phyloP scores from a whole-genome alignment of 2,329 filamentous ascomycete genomes.

The Colletotrichum zoysiae region DNA sequence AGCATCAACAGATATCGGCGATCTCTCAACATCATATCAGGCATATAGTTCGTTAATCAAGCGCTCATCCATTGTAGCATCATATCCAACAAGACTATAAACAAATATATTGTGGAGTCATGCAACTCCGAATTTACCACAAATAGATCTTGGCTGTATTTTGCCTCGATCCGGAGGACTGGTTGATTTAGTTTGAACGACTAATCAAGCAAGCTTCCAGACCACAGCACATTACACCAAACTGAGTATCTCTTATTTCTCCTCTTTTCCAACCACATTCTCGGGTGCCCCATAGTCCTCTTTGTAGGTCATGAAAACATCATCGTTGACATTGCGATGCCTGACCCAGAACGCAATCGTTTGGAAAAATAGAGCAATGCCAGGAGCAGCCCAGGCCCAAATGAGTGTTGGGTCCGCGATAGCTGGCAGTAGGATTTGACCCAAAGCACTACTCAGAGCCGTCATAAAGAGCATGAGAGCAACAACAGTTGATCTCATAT shows the following conservation, averaged over 20 bases:
- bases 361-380: conserved; percentile 45
- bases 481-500: conserved; percentile 72
- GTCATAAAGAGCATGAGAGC: conserved; percentile 69
- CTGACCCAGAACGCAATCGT: conserved; percentile 46
- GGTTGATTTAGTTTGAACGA: background rate
- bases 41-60: background rate
- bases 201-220: conserved; percentile 4
- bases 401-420: conserved; percentile 54
- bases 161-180: background rate
- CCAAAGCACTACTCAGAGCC: conserved; percentile 66
- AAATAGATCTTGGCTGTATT: no score
- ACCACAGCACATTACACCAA: background rate
- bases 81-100: background rate
- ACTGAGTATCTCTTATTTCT: background rate
- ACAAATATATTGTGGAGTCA: background rate
- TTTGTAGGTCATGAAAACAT: conserved; percentile 37
- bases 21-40: background rate
- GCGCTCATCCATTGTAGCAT: background rate
- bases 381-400: conserved; percentile 47
- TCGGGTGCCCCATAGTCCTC: conserved; percentile 28
- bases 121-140: no score
- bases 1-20: background rate
- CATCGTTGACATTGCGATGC: conserved; percentile 45
- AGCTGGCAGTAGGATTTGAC: conserved; percentile 57
- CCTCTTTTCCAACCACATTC: conserved; percentile 20